A percentile compares a stretch with the other conserved stretches of the same genome.
Conservation (phyloP, 2,329 filamentous ascomycete genomes). For the Claviceps africana region DNA sequence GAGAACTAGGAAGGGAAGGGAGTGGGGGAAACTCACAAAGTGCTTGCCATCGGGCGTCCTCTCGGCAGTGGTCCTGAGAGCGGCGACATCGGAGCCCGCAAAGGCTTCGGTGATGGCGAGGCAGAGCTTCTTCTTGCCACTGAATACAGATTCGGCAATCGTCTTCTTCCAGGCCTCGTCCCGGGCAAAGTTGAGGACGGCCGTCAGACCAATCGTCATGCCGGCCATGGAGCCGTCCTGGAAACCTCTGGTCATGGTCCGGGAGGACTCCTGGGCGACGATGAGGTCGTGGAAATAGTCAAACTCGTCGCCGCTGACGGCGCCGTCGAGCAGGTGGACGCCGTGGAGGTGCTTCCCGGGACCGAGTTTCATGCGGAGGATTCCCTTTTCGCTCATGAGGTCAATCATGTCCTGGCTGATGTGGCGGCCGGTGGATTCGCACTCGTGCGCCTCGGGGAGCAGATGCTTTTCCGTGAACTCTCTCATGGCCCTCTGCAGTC, state of each 20-base stretch:
- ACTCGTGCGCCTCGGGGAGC: constrained; percentile 59
- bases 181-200: constrained; percentile 64
- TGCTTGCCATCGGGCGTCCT: constrained; percentile 63
- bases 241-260: constrained; percentile 63
- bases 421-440: constrained; percentile 59
- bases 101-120: constrained; percentile 82
- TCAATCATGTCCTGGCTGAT: constrained; percentile 63
- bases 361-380: constrained; percentile 71
- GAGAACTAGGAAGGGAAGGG: neutral
- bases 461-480: constrained; percentile 60
- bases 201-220: constrained; percentile 71
- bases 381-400: constrained; percentile 57
- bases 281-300: constrained; percentile 81
- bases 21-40: constrained; percentile 41
- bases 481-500: constrained; percentile 54
- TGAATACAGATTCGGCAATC: constrained; percentile 58
- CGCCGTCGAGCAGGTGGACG: constrained; percentile 52
- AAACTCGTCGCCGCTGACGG: constrained; percentile 63
- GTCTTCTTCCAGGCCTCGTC: constrained; percentile 51
- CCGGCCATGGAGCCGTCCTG: constrained; percentile 79
- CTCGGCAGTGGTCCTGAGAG: constrained; percentile 61
- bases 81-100: constrained; percentile 66
- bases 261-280: constrained; percentile 56
- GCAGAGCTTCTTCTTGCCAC: constrained; percentile 76
- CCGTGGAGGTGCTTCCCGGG: constrained; percentile 72